phyloP scores from a whole-genome alignment of 345 rosid species.

The Eucalyptus fibrosa region DNA sequence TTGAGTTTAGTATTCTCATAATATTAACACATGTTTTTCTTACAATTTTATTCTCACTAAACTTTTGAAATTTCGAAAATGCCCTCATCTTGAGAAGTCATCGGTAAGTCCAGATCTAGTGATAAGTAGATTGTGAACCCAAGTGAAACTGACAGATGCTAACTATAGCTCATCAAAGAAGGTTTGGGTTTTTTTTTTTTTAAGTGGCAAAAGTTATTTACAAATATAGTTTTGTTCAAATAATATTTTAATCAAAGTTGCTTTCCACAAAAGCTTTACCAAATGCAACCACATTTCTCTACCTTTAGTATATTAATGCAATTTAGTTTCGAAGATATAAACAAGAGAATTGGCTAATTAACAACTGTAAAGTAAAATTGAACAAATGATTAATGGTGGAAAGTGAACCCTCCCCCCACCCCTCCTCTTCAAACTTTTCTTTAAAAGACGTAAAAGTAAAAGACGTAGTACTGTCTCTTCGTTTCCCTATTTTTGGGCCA shows the following conservation, averaged over 20 bases:
- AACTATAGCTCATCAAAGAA: fast-evolving
- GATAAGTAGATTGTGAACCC: fast-evolving
- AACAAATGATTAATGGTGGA: background rate
- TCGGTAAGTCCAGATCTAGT: fast-evolving
- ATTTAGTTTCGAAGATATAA: background rate
- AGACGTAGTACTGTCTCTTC: background rate
- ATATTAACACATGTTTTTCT: fast-evolving
- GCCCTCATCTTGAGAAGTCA: fast-evolving
- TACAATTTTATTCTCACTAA: no score
- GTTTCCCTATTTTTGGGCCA: background rate
- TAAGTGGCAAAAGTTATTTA: no score
- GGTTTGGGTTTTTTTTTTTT: no score
- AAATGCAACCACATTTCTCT: fast-evolving
- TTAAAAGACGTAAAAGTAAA: background rate
- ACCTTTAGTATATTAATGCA: fast-evolving
- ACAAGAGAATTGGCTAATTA: fast-evolving
- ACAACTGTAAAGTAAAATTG: background rate
- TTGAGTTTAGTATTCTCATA: fast-evolving
- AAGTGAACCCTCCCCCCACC: fast-evolving
- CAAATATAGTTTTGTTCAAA: no score
- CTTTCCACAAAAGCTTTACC: background rate
- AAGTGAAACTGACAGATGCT: fast-evolving
- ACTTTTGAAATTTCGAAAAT: fast-evolving
- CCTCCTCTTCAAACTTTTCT: background rate
- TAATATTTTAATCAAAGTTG: no score